Evolutionary conservation across 176 grass and related monocot genomes (phyloP).

Genomic region (Triticum aestivum): DNA sequence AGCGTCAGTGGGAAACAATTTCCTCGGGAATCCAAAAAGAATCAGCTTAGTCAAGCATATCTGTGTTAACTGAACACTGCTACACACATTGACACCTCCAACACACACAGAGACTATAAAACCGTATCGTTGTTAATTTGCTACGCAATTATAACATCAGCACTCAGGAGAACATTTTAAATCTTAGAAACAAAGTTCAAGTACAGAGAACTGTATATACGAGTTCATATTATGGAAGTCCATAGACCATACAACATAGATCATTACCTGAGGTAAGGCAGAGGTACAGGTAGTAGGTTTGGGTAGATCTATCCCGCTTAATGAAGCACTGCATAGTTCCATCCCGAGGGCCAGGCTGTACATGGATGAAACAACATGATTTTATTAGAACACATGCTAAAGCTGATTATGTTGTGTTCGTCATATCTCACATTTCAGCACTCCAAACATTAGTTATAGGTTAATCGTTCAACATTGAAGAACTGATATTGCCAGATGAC

Average conservation of each 20-base stretch:
- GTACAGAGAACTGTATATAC: not conserved
- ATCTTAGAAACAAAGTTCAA: not conserved
- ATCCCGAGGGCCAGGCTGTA: conserved; percentile 80
- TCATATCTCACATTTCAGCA: not conserved
- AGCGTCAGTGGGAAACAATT: not conserved
- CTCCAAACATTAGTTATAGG: not conserved
- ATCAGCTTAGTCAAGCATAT: conserved; percentile 2
- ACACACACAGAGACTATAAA: not conserved
- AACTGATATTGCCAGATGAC: not conserved
- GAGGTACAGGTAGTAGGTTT: conserved; percentile 76
- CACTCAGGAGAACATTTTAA: not conserved
- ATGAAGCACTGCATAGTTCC: conserved; percentile 83
- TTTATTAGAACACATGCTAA: conserved; percentile 11
- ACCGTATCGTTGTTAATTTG: not conserved
- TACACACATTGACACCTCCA: not conserved
- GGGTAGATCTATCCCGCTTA: conserved; percentile 78
- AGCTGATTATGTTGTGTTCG: not conserved
- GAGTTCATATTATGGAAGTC: not conserved
- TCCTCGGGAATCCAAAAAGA: conserved; percentile 4
- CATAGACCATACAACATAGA: conserved; percentile 16
- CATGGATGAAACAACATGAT: conserved; percentile 21
- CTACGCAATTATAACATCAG: not conserved
- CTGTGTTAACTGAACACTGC: conserved; percentile 8
- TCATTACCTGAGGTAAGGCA: conserved; percentile 68
- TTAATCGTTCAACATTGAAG: not conserved